Evolutionary conservation across 1,284 basidiomycete species (phyloP).

Genomic region (Trichosporon sp.): DNA sequence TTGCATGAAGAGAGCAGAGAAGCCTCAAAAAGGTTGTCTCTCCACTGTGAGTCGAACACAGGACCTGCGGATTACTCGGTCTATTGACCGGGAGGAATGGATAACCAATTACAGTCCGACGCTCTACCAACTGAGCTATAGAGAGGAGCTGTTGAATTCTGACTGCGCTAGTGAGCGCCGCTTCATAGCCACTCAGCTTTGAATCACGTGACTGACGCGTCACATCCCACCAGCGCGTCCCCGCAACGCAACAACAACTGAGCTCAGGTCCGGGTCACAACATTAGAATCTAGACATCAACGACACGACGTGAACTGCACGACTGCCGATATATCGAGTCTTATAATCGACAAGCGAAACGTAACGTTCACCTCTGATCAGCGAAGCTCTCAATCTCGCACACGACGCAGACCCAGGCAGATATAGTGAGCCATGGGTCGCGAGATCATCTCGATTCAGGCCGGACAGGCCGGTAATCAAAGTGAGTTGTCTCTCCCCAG

Average conservation of each 20-base stretch:
- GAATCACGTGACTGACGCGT: constrained; percentile 17
- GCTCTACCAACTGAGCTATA: constrained; percentile 21
- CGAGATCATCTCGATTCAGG: constrained; percentile 60
- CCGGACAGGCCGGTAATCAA: constrained; percentile 96
- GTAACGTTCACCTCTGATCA: background rate
- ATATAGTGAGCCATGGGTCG: constrained; percentile 48
- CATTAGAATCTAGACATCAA: background rate
- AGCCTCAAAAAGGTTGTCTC: constrained; percentile 10
- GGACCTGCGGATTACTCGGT: constrained; percentile 13
- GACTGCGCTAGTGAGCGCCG: background rate
- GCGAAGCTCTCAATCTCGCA: background rate
- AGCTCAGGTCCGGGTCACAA: background rate
- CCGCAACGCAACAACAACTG: constrained; percentile 6
- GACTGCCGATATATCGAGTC: background rate
- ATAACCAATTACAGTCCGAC: constrained; percentile 19
- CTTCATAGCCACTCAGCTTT: background rate
- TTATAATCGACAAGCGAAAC: background rate
- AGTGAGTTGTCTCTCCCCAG: constrained; percentile 61
- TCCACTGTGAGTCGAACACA: constrained; percentile 21
- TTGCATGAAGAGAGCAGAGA: too few relatives aligned
- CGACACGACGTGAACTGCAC: background rate
- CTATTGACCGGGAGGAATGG: background rate
- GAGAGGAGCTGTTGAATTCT: background rate
- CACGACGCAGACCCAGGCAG: background rate
- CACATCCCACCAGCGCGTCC: background rate